These are phyloP conservation scores for Simmondsia chinensis DNA, from an alignment of 148 eudicot genomes.

Conservation along the genomic window DNA sequence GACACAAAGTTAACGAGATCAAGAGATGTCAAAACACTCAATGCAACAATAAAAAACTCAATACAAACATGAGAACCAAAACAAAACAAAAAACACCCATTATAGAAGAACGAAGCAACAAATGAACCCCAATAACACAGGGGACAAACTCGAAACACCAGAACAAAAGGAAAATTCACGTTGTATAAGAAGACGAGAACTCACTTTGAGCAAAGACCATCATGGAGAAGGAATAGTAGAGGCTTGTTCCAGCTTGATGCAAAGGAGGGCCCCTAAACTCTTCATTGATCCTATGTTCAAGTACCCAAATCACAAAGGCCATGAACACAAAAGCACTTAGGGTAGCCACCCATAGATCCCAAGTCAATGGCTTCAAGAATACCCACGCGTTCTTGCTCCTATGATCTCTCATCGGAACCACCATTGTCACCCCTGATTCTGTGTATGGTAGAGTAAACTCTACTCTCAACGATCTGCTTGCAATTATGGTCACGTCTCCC, in stretches of 20 bases:
- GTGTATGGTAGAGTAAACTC: slow-evolving; percentile 46
- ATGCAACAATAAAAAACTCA: too few relatives aligned
- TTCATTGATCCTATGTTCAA: slow-evolving; percentile 39
- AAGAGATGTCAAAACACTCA: too few relatives aligned
- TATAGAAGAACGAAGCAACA: too few relatives aligned
- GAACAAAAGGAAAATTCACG: background rate
- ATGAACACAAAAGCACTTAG: slow-evolving; percentile 24
- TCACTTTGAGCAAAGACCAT: slow-evolving; percentile 45
- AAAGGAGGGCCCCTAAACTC: slow-evolving; percentile 38
- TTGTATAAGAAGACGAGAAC: background rate
- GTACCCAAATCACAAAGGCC: slow-evolving; percentile 39
- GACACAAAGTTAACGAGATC: too few relatives aligned
- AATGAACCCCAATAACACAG: too few relatives aligned
- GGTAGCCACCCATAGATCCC: slow-evolving; percentile 42
- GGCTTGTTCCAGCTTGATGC: slow-evolving; percentile 33
- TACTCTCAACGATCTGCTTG: slow-evolving; percentile 23
- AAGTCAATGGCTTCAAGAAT: slow-evolving; percentile 37
- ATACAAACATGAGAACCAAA: too few relatives aligned
- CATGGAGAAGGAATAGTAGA: slow-evolving; percentile 48
- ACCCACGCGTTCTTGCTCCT: slow-evolving; percentile 38
- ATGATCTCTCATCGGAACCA: slow-evolving; percentile 22
- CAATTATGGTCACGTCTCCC: slow-evolving; percentile 30
- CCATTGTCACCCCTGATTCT: slow-evolving; percentile 42
- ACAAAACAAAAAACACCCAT: too few relatives aligned
- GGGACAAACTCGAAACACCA: too few relatives aligned